phyloP scores from a whole-genome alignment of 2,329 filamentous ascomycete species.

The Verticillium tricorpus region DNA sequence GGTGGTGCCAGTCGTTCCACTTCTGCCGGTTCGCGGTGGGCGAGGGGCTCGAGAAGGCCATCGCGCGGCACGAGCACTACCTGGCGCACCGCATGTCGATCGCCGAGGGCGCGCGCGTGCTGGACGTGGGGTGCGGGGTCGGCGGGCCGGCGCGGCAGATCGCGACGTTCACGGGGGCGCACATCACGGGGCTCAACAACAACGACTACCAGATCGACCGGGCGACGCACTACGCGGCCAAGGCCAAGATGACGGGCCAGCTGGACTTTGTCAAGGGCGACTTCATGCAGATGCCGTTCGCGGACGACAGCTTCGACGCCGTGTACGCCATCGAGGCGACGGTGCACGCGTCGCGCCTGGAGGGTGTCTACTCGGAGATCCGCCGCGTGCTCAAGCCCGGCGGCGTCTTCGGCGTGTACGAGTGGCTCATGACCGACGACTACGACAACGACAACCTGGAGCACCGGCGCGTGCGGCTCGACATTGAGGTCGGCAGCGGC shows the following conservation, averaged over 20 bases:
- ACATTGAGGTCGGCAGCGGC: conserved; percentile 92
- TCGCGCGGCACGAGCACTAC: conserved; percentile 97
- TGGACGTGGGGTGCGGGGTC: conserved; percentile 96
- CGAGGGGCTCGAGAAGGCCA: conserved; percentile 85
- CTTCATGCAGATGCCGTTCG: conserved; percentile 63
- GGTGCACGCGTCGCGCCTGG: conserved; percentile 84
- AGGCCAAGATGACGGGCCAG: conserved; percentile 76
- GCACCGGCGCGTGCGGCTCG: conserved; percentile 86
- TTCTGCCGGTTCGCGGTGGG: conserved; percentile 89
- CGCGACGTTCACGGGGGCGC: conserved; percentile 86
- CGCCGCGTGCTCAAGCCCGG: conserved; percentile 94
- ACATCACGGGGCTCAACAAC: conserved; percentile 93
- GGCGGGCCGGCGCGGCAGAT: conserved; percentile 95
- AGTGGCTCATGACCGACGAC: conserved; percentile 97
- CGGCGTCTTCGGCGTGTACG: conserved; percentile 93
- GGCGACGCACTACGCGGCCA: conserved; percentile 77
- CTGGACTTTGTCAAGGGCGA: conserved; percentile 89
- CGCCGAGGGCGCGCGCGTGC: conserved; percentile 78
- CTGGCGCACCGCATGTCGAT: conserved; percentile 86
- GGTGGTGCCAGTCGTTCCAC: conserved; percentile 95
- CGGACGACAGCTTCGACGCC: conserved; percentile 86
- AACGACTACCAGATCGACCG: conserved; percentile 99
- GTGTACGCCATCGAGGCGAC: conserved; percentile 98
- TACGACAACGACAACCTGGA: conserved; percentile 86
- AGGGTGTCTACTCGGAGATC: conserved; percentile 92